Base-by-base conservation (phyloP, 768 basidiomycete species). In the Auricularia heimuer region DNA sequence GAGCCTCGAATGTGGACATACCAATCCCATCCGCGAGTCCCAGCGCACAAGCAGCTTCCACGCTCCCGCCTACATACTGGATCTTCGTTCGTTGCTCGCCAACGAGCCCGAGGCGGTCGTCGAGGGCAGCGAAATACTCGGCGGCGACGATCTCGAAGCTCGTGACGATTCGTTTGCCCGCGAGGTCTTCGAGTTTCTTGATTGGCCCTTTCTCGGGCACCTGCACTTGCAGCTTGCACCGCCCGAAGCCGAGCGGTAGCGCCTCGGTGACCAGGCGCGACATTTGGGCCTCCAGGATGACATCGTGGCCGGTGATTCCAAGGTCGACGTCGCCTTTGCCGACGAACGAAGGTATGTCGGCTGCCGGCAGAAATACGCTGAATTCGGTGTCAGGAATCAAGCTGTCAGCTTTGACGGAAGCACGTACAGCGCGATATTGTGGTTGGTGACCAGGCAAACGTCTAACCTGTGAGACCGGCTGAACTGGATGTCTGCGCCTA, bases 251-350 rank as follows among this genome's bases (percentile, higher is more conserved):
- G 62, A 99, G 86, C 3, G 85, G 86, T 12, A 95, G 83, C 14
- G 87, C 79, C 71, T 97, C 90, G 1, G 85, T 85, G 64, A 98
- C 86, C 66, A 85, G 82, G 12, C 81, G 74, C 67, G 90, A 80
- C 87, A 97, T 94, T 64, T 87, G 77, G 2, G 94, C 82, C 75
- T 99, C 96, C 58, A 95, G 84, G 68, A 98, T 91, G 68, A 97
- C 92, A 78, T 99, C 97, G 77, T 98, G 94, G 3, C 97, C 97
- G 8, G 97, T 98, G 70, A 99, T 97, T 4, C 97, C 97, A 54
- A 99, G 81, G 70, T 98, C 92, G 71, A 99, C 90, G 72, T 94
- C 90, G 61, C 97, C 97, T 74, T 96, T 94, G 54, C 94, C 97
- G 56, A 99, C 97, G 76, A 98, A 99, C 35, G 94, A 96, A 10